phyloP scores from a whole-genome alignment of 306 rosid genomes.

The Rubus idaeus region DNA sequence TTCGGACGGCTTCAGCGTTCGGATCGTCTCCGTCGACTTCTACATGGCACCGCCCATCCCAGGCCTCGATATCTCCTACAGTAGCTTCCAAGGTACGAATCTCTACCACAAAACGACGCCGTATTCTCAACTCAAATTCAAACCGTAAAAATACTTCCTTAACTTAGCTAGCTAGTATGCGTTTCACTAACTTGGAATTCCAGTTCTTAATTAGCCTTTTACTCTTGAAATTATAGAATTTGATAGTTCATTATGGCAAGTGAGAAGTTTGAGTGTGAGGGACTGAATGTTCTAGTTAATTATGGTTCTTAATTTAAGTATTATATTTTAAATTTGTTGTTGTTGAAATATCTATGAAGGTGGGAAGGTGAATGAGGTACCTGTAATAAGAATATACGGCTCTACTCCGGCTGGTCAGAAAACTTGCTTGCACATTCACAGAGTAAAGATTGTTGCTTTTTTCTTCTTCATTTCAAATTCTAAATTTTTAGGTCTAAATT shows the following conservation, averaged over 20 bases:
- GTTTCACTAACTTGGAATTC: background rate
- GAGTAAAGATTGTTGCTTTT: slow-evolving; percentile 45
- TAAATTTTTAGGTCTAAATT: background rate
- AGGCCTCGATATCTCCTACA: slow-evolving; percentile 63
- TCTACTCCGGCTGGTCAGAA: slow-evolving; percentile 95
- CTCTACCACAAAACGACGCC: background rate
- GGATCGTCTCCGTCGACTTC: slow-evolving; percentile 78
- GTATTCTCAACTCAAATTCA: background rate
- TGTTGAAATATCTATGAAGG: slow-evolving; percentile 37
- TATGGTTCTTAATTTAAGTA: background rate
- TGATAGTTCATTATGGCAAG: background rate
- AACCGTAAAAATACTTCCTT: too few relatives aligned
- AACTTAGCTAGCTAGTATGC: too few relatives aligned
- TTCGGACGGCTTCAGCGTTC: slow-evolving; percentile 53
- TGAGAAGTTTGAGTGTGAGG: slow-evolving; percentile 3
- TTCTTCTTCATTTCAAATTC: background rate
- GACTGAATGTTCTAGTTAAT: background rate
- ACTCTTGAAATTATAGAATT: background rate
- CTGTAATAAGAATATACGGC: slow-evolving; percentile 81
- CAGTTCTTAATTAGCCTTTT: background rate
- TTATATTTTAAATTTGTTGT: background rate
- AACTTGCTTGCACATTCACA: slow-evolving; percentile 84
- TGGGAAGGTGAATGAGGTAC: slow-evolving; percentile 80
- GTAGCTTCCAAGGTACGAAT: slow-evolving; percentile 75
- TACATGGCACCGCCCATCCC: slow-evolving; percentile 77